phyloP scores from a whole-genome alignment of 202 grass and related monocot species.

The Setaria viridis region DNA sequence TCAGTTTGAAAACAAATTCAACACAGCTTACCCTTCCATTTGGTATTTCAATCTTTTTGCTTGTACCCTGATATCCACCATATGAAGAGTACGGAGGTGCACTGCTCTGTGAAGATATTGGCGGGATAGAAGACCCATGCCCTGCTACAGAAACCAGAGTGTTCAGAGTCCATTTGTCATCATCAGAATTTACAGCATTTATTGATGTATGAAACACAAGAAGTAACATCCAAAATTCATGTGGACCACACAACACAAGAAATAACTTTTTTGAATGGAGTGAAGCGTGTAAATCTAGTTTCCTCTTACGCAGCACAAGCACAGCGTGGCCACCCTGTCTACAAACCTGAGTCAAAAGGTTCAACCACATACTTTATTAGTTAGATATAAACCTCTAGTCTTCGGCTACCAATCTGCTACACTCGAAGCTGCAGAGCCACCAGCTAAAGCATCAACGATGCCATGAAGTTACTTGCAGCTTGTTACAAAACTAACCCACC shows the following conservation, averaged over 20 bases:
- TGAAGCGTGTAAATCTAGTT: not conserved
- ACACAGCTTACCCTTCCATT: constrained; percentile 75
- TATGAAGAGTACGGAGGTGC: constrained; percentile 64
- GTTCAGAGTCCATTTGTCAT: not conserved
- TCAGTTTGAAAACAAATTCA: not conserved
- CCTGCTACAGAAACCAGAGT: constrained; percentile 43
- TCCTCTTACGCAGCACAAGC: not conserved
- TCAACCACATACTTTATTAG: not conserved
- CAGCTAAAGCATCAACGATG: not conserved
- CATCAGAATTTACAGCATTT: not conserved
- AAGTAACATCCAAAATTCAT: not conserved
- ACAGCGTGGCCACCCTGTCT: not conserved
- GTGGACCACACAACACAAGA: not conserved
- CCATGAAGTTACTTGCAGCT: no score
- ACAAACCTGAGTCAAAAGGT: not conserved
- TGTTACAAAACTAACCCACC: no score
- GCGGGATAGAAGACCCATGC: constrained; percentile 57
- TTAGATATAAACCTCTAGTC: not conserved
- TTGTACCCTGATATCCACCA: constrained; percentile 82
- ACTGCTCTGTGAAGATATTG: constrained; percentile 67
- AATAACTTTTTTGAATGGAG: not conserved
- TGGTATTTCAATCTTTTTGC: constrained; percentile 94
- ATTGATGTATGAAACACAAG: not conserved
- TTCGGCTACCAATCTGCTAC: not conserved
- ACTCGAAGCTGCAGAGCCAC: not conserved